A percentile compares a stretch with the other conserved stretches of the same genome.
These are phyloP conservation scores for Plasmodium coatneyi DNA, from an alignment of 169 alveolate genomes.

Conservation along the genomic window DNA sequence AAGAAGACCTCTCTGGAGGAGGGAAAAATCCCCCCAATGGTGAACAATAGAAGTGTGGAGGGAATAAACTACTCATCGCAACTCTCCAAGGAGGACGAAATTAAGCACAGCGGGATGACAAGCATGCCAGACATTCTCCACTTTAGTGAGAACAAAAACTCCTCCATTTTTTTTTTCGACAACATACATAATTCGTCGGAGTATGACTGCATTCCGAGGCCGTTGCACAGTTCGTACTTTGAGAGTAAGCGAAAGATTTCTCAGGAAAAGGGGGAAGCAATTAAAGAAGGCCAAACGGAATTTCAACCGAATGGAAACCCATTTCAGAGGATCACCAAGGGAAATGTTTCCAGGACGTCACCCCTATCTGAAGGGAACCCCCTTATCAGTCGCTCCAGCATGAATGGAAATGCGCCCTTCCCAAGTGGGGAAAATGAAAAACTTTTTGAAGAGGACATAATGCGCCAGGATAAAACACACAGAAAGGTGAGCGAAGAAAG, in stretches of 20 bases:
- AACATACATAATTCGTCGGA: constrained; percentile 40
- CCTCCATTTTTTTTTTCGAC: constrained; percentile 52
- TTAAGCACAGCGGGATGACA: constrained; percentile 39
- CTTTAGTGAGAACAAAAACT: constrained; percentile 14
- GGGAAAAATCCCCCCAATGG: background rate
- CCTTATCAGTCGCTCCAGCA: background rate
- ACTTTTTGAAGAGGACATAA: background rate
- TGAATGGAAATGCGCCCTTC: background rate
- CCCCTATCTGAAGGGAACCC: constrained; percentile 14
- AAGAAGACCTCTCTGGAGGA: background rate
- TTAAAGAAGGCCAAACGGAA: background rate
- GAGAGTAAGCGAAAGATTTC: background rate
- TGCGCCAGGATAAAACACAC: background rate
- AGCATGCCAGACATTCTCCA: constrained; percentile 32
- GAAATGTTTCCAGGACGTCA: background rate
- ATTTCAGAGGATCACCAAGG: background rate
- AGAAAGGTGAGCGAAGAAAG: background rate
- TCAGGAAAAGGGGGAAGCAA: background rate
- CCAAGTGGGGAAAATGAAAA: background rate
- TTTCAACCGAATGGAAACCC: background rate
- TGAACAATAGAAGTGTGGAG: background rate
- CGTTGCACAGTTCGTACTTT: constrained; percentile 22
- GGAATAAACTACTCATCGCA: constrained; percentile 4
- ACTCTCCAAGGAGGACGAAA: background rate
- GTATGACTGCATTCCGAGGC: constrained; percentile 9